These are phyloP conservation scores for Euphrasia confusa DNA, from an alignment of 257 asterid species.

Conservation along the genomic window DNA sequence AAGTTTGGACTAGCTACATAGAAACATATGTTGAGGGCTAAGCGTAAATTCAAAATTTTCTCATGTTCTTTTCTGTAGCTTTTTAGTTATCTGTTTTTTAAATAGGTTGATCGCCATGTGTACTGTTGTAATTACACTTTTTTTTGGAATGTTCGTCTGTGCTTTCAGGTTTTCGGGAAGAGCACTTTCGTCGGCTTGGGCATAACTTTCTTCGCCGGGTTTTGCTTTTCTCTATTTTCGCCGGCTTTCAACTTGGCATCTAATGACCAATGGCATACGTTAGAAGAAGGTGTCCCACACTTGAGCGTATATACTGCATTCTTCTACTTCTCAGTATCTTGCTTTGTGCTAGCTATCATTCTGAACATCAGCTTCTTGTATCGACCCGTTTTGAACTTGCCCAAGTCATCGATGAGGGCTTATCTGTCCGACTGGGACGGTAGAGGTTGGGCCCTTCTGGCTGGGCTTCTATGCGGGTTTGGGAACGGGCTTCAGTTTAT, in stretches of 20 bases:
- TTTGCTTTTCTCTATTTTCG: conserved; percentile 78
- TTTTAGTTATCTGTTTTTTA: background rate
- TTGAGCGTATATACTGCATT: conserved; percentile 79
- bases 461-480: conserved; percentile 86
- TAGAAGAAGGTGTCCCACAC: conserved; percentile 62
- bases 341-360: conserved; percentile 62
- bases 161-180: conserved; percentile 76
- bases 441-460: conserved; percentile 84
- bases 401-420: conserved; percentile 68
- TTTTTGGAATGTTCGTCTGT: background rate
- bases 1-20: background rate
- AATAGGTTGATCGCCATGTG: background rate
- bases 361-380: conserved; percentile 69
- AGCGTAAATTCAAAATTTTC: too few species aligned
- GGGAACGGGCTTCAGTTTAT: conserved; percentile 97
- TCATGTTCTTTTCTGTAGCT: too few species aligned
- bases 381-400: conserved; percentile 58
- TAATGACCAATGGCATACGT: conserved; percentile 80
- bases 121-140: background rate
- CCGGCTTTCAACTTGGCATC: conserved; percentile 95
- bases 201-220: conserved; percentile 82
- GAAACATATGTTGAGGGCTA: too few species aligned
- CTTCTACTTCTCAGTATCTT: conserved; percentile 82
- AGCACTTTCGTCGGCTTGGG: conserved; percentile 66
- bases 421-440: conserved; percentile 82